A percentile compares a stretch with the other conserved stretches of the same genome.
These are phyloP conservation scores for Podospora conica DNA, from an alignment of 495 filamentous ascomycete genomes.

Conservation along the genomic window DNA sequence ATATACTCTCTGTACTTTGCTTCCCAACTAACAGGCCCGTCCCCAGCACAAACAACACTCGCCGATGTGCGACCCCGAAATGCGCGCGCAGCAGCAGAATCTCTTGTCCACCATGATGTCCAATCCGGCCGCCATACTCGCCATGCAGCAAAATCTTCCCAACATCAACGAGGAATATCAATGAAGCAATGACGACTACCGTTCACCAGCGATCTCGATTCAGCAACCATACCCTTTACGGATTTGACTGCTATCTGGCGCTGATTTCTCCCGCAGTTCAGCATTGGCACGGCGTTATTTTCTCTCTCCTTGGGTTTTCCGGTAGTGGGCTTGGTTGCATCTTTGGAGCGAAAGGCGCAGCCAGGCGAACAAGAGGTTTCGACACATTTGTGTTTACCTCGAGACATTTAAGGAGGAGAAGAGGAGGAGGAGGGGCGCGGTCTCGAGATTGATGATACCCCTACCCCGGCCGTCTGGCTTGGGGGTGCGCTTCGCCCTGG, in stretches of 20 bases:
- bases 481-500: neutral
- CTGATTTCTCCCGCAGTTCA: neutral
- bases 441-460: conserved; percentile 29
- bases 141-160: conserved; percentile 32
- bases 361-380: neutral
- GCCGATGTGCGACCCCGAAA: conserved; percentile 56
- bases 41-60: conserved; percentile 71
- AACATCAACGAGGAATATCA: conserved; percentile 42
- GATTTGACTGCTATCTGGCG: neutral
- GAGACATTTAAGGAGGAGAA: too few relatives aligned
- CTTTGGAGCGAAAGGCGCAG: neutral
- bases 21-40: conserved; percentile 2
- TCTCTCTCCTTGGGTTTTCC: neutral
- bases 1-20: neutral
- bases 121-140: conserved; percentile 25
- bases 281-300: neutral
- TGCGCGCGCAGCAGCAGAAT: conserved; percentile 33
- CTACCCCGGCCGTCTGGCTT: neutral
- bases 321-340: neutral
- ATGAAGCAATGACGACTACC: neutral
- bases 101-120: conserved; percentile 36
- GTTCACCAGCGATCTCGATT: neutral
- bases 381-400: too few relatives aligned
- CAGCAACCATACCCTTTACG: neutral
- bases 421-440: conserved; percentile 21